These are phyloP conservation scores for Paecilomyces formosus DNA, from an alignment of 2,329 filamentous ascomycete species.

Conservation along the genomic window DNA sequence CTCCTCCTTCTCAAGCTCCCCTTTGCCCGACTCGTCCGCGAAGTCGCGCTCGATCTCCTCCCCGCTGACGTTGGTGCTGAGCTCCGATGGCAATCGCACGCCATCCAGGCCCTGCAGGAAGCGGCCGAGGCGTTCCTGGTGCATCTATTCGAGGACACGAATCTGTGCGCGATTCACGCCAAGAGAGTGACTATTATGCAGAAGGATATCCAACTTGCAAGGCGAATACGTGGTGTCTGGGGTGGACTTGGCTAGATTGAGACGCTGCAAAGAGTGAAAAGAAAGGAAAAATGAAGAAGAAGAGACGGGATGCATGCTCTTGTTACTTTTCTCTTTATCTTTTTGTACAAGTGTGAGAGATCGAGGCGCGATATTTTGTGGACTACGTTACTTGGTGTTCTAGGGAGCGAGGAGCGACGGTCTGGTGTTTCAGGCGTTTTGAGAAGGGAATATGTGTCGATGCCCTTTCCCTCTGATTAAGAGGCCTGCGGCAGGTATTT, in stretches of 20 bases:
- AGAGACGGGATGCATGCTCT: background rate
- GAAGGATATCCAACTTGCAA: constrained; percentile 91
- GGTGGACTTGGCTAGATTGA: constrained; percentile 52
- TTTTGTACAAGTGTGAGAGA: background rate
- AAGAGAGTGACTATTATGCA: constrained; percentile 97
- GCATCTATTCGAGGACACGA: constrained; percentile 92
- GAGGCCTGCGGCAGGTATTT: background rate
- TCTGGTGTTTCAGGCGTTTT: background rate
- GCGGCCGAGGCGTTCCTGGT: constrained; percentile 94
- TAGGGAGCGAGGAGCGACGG: background rate
- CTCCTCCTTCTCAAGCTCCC: constrained; percentile 62
- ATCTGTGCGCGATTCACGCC: constrained; percentile 92
- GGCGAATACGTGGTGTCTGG: constrained; percentile 71
- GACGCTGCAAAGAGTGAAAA: background rate
- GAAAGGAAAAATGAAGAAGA: background rate
- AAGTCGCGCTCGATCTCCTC: constrained; percentile 49
- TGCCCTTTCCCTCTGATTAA: background rate
- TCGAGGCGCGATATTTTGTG: background rate
- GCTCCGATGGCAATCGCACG: constrained; percentile 92
- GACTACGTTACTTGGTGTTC: background rate
- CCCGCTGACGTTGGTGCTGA: constrained; percentile 55
- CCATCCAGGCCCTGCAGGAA: constrained; percentile 88
- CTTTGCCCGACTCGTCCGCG: constrained; percentile 42
- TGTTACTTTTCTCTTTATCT: background rate
- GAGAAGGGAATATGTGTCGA: background rate